Base-by-base conservation (phyloP, 176 grass and related monocot genomes). In the Bonia amplexicaulis region DNA sequence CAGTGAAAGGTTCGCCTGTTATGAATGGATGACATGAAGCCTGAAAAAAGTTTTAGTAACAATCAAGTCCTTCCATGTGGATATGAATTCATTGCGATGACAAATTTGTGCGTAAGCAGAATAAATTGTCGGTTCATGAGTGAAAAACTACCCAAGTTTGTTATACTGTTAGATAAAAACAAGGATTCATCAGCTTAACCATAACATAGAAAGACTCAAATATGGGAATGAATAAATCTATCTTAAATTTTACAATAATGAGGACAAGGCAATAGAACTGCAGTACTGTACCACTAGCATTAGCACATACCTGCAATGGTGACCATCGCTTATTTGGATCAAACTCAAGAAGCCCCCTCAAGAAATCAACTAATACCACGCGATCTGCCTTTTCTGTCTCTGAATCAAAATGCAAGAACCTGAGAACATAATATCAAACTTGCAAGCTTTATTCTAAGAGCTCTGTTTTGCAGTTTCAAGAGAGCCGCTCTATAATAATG, bases 331-430 rank as follows among this genome's bases (percentile, higher is more conserved):
- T 94, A 75, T 82, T 78, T 84, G 93, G 93, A 86, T 96, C 93
- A 86, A 99, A 99, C 79, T 96, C 92, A 83, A 99, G 90, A 76
- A 96, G 92, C 22, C 97, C 97, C 85, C 90, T 94, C 79, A 99
- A 90, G 90, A 99, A 99, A 96, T 96, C 97, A 96, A 96, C 89
- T 88, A 99, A 90, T 31, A 87, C 86, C 72, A 87, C 71, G 27
- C 93, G 86, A 31, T 85, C 86, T 81, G 55, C 83, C 23, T 88
- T 92, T 83, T 99, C 93, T 96, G 90, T 74, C 85, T 91, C 89
- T 91, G 89, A 87, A 87, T 84, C 76, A 91, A 91, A 91, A 87
- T 87, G 81, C 63, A 91, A 91, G 62, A 91, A 91, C 85, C 85
- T 88, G 70, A 91, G 76, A 84, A 88, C 78, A 93, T 83, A 71